A percentile compares a stretch with the other conserved stretches of the same genome.
These are phyloP conservation scores for Xylaria palmicola DNA, from an alignment of 495 filamentous ascomycete species.

Conservation along the genomic window DNA sequence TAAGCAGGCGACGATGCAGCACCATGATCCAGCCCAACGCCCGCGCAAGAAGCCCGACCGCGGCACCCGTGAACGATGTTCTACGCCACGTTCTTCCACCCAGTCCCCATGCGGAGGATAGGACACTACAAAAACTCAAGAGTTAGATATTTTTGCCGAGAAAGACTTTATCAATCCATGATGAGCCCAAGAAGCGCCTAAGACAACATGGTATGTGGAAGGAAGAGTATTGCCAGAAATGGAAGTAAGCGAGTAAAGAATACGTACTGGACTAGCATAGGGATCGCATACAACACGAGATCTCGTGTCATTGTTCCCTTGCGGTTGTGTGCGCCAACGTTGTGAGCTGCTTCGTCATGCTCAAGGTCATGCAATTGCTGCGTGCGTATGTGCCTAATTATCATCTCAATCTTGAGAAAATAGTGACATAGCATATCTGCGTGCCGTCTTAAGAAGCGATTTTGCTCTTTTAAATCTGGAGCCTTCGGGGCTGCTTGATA, in stretches of 20 bases:
- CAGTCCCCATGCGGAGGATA: conserved; percentile 22
- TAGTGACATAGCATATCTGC: conserved; percentile 23
- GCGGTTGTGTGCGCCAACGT: conserved; percentile 11
- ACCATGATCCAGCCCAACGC: conserved; percentile 18
- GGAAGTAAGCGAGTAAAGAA: not conserved
- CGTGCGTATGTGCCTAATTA: conserved; percentile 20
- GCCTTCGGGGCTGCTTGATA: conserved; percentile 17
- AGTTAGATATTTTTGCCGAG: not conserved
- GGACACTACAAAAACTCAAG: not conserved
- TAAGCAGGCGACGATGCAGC: conserved; percentile 21
- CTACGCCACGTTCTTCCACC: conserved; percentile 17
- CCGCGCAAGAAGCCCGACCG: conserved; percentile 23
- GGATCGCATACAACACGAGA: conserved; percentile 21
- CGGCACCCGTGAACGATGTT: conserved; percentile 21
- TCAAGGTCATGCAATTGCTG: not conserved
- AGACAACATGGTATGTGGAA: not conserved
- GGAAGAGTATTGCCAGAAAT: not conserved
- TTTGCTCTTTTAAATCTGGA: conserved; percentile 21
- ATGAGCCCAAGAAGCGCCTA: not conserved
- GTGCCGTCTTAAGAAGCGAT: conserved; percentile 21
- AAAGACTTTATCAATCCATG: not conserved
- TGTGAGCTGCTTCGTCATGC: conserved; percentile 1
- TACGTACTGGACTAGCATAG: conserved; percentile 24
- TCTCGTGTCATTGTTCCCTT: conserved; percentile 13
- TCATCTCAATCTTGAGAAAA: conserved; percentile 21